These are phyloP conservation scores for Tetradesmus lagerheimii DNA, from an alignment of 139 green algal genomes.

Conservation along the genomic window DNA sequence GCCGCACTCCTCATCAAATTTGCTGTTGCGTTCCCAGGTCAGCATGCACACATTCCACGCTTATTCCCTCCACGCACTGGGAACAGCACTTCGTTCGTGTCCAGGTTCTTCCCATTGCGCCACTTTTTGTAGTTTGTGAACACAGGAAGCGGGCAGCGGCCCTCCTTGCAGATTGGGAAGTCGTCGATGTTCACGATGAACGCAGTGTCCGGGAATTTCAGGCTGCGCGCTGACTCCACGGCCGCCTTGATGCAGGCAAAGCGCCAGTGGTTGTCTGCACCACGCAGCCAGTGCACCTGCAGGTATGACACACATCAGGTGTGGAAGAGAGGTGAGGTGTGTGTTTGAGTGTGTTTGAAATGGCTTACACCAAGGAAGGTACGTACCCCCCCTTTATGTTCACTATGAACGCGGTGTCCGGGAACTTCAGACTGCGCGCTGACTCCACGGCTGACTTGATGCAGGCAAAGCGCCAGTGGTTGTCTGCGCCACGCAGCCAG, in stretches of 20 bases:
- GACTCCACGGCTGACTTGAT: slow-evolving; percentile 42
- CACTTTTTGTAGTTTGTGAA: slow-evolving; percentile 54
- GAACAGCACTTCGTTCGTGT: slow-evolving; percentile 52
- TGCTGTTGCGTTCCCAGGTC: too few species aligned
- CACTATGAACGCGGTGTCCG: slow-evolving; percentile 45
- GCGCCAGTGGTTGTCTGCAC: slow-evolving; percentile 50
- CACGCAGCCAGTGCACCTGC: slow-evolving; percentile 46
- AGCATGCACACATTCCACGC: neutral
- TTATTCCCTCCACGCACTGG: slow-evolving; percentile 11
- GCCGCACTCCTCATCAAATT: too few species aligned
- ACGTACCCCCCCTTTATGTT: too few species aligned
- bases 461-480: slow-evolving; percentile 52
- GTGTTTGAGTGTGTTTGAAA: too few species aligned
- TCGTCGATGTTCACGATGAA: slow-evolving; percentile 56
- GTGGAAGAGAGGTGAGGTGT: too few species aligned
- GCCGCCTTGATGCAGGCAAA: slow-evolving; percentile 49
- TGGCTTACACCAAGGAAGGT: too few species aligned
- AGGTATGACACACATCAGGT: too few species aligned
- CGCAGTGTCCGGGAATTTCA: slow-evolving; percentile 41
- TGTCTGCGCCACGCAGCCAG: slow-evolving; percentile 50
- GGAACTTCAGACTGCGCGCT: slow-evolving; percentile 36
- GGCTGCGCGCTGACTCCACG: slow-evolving; percentile 23
- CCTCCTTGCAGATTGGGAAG: slow-evolving; percentile 41
- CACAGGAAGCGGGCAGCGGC: slow-evolving; percentile 43
- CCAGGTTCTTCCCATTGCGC: slow-evolving; percentile 37